Evolutionary conservation across 768 basidiomycete genomes (phyloP).

Genomic region (Melanogaster broomeanus): DNA sequence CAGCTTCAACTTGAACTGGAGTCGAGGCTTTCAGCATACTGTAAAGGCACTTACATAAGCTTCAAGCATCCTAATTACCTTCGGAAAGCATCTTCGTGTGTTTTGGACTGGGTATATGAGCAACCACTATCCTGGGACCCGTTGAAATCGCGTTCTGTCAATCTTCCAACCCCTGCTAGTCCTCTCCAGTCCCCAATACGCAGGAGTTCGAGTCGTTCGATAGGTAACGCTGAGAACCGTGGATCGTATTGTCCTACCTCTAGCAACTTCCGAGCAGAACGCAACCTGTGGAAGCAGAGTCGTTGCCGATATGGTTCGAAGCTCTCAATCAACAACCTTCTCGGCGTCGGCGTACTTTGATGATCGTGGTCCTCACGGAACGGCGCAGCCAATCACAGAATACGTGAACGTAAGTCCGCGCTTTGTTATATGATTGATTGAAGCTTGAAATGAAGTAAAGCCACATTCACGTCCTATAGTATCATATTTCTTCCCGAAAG

Average conservation of each 20-base stretch:
- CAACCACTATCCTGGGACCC: neutral
- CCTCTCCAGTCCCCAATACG: too few species aligned
- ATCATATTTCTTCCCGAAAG: slow-evolving; percentile 94
- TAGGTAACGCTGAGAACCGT: neutral
- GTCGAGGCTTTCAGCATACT: too few species aligned
- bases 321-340: slow-evolving; percentile 54
- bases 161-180: too few species aligned
- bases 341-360: slow-evolving; percentile 75
- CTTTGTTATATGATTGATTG: neutral
- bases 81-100: neutral
- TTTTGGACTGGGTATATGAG: neutral
- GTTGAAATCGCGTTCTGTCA: too few species aligned
- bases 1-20: neutral
- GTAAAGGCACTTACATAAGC: slow-evolving; percentile 19
- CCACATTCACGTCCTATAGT: slow-evolving; percentile 68
- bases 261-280: neutral
- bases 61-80: neutral
- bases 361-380: slow-evolving; percentile 69
- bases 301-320: slow-evolving; percentile 36
- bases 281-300: neutral
- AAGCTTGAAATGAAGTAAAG: slow-evolving; percentile 27
- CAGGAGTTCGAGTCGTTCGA: too few species aligned
- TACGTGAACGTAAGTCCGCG: slow-evolving; percentile 62
- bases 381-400: slow-evolving; percentile 79
- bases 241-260: neutral